Percentiles rank a stretch among this genome's conserved stretches.
These are phyloP conservation scores for Pseudocercospora eumusae DNA, from an alignment of 2,329 filamentous ascomycete species.

Conservation along the genomic window DNA sequence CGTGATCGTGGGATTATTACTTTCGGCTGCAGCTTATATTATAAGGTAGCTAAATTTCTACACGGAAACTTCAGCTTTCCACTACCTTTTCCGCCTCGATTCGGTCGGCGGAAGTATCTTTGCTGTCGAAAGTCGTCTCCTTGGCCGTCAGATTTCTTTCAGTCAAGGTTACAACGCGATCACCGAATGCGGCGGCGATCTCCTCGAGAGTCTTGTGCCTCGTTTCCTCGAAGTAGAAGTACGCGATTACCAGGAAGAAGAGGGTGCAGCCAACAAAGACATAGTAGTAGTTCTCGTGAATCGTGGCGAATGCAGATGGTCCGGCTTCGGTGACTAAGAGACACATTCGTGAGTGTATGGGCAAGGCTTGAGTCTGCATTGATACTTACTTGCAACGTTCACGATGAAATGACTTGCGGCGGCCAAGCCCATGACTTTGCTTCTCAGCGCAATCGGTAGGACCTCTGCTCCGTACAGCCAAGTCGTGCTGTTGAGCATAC, in stretches of 20 bases:
- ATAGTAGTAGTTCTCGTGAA: conserved; percentile 63
- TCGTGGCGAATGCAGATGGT: conserved; percentile 58
- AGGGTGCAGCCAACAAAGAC: conserved; percentile 58
- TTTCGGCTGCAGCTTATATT: not conserved
- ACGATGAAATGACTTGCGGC: conserved; percentile 54
- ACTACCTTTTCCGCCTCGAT: not conserved
- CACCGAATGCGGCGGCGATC: conserved; percentile 39
- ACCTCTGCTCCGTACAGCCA: conserved; percentile 56
- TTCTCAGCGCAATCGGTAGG: conserved; percentile 55
- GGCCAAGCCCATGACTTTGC: conserved; percentile 58
- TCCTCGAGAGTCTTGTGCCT: conserved; percentile 38
- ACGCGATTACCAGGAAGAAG: conserved; percentile 56
- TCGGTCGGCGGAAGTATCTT: conserved; percentile 9
- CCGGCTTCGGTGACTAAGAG: conserved; percentile 42
- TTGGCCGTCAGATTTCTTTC: conserved; percentile 33
- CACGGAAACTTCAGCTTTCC: not conserved
- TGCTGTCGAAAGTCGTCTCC: conserved; percentile 29
- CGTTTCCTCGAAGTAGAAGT: conserved; percentile 55
- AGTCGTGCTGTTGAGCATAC: conserved; percentile 34
- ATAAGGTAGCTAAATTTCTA: not conserved
- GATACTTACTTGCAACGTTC: conserved; percentile 26
- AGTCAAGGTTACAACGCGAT: conserved; percentile 36
- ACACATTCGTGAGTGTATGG: conserved; percentile 2
- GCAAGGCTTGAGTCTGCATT: not conserved
- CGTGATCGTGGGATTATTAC: not conserved